Base-by-base conservation (phyloP, 805 yeast genomes). In the Saccharomycopsis babjevae region DNA sequence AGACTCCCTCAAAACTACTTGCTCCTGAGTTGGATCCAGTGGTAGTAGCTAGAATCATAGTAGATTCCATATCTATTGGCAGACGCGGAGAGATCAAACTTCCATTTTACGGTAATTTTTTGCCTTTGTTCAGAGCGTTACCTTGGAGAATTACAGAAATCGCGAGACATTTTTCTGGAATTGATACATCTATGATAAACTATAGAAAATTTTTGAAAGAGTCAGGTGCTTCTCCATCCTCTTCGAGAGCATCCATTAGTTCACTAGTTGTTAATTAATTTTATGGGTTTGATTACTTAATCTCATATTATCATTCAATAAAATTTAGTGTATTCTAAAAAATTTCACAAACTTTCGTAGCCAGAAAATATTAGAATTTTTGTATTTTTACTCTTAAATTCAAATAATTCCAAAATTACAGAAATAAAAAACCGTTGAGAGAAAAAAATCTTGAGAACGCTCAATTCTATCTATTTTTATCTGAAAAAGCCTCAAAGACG, bases 1-100 rank as follows among this genome's bases (percentile, higher is more conserved):
- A 72, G 36, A 86, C 97, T 0, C 97, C 97, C 0, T 84, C 88
- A 11, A 74, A 78, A 2, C 65, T 86, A 4, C 70, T 92, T 7
- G 98, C 98, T 0, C 98, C 97, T 0, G 88, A 87, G 62, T 75
- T 92, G 42, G 85, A 86, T 18, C 91, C 94, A 0, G 68, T 67
- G 8, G 77, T 77, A 63, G 85, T 91, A 16, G 96, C 97, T 0
- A 67, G 68, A 1, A 74, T 75, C 43, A 79, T 92, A 2, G 74
- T 85, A 18, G 68, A 71, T 3, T 82, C 89, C 0, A 73, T 89
- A 38, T 79, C 78, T 57, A 68, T 77, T 57, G 94, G 94, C 5
- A 74, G 78, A 61, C 70, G 85, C 46, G 90, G 92, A 1, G 88
- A 85, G 60, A 79, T 92, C 55, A 85, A 80, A 64, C 66, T 83